phyloP scores from a whole-genome alignment of 1,284 basidiomycete species.

The Ceratobasidium sp. region DNA sequence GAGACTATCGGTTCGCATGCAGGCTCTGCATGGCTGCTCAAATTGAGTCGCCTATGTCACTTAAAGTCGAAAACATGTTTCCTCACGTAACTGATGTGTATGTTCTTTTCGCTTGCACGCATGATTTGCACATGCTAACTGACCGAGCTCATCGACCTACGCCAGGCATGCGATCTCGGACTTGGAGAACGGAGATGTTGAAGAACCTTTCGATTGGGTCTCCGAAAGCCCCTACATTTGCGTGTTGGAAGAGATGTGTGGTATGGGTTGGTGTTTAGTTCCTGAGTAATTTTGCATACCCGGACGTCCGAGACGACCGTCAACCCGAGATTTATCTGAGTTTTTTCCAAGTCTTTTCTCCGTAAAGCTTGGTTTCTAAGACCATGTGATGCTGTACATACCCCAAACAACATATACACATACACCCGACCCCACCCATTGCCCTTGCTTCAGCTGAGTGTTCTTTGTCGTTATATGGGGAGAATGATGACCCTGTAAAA shows the following conservation, averaged over 20 bases:
- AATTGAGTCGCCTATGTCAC: conserved; percentile 3
- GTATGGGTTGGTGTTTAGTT: background rate
- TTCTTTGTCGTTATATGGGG: no score
- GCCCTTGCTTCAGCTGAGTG: no score
- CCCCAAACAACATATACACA: no score
- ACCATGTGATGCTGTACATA: no score
- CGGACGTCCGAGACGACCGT: background rate
- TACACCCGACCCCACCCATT: no score
- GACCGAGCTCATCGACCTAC: background rate
- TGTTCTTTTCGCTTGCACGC: background rate
- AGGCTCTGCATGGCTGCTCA: background rate
- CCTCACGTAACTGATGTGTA: background rate
- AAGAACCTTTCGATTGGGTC: background rate
- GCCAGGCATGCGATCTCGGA: background rate
- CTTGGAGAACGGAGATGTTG: background rate
- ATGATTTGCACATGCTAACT: background rate
- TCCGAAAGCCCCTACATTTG: background rate
- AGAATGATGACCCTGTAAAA: no score
- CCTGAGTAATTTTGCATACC: background rate
- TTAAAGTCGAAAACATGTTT: background rate
- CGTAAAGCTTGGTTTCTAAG: no score
- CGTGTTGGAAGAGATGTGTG: background rate
- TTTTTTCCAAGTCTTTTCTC: no score
- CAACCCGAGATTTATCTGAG: no score
- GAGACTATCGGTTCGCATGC: background rate